These are phyloP conservation scores for Nigrograna mackinnonii DNA, from an alignment of 2,329 filamentous ascomycete species.

Conservation along the genomic window DNA sequence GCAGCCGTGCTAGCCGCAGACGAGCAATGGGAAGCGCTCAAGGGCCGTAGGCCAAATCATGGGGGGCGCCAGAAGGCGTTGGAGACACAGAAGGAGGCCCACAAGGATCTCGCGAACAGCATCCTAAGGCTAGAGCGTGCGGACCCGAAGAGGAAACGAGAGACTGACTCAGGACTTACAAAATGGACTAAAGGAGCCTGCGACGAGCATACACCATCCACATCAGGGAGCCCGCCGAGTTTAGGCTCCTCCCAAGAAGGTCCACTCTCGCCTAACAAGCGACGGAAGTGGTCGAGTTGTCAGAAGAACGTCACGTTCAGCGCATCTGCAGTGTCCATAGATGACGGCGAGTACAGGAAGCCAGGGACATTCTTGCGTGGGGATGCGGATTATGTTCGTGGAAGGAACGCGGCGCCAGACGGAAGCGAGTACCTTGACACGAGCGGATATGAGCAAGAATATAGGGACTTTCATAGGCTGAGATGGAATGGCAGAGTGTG, in stretches of 20 bases:
- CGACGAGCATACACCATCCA: no score
- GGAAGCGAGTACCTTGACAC: slow-evolving; percentile 30
- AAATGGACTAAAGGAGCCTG: no score
- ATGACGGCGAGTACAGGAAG: slow-evolving; percentile 6
- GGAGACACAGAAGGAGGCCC: slow-evolving; percentile 13
- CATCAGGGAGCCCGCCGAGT: not conserved
- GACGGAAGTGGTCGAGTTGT: not conserved
- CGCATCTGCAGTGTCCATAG: slow-evolving; percentile 5
- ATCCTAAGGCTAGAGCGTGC: slow-evolving; percentile 21
- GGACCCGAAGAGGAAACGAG: not conserved
- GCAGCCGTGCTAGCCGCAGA: slow-evolving; percentile 15
- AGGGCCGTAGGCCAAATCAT: slow-evolving; percentile 15
- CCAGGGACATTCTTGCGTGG: slow-evolving; percentile 11
- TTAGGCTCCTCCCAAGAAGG: slow-evolving; percentile 1
- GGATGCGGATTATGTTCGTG: slow-evolving; percentile 23
- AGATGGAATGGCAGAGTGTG: slow-evolving; percentile 24
- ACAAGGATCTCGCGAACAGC: slow-evolving; percentile 28
- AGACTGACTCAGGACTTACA: no score
- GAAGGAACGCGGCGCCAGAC: slow-evolving; percentile 27
- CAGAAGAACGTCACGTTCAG: slow-evolving; percentile 11
- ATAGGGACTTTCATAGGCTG: slow-evolving; percentile 26
- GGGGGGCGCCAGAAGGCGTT: slow-evolving; percentile 15
- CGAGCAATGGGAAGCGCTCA: slow-evolving; percentile 11
- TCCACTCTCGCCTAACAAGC: not conserved
- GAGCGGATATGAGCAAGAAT: slow-evolving; percentile 21